These are phyloP conservation scores for Zea mays DNA, from an alignment of 176 grass and related monocot genomes.

Conservation along the genomic window Zm-B73-REFERENCE-NAM-5.0 NC_050099.1:248173001-248173500, in stretches of 20 bases:
- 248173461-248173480: conserved; percentile 89
- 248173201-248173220: conserved; percentile 74
- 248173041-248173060: not conserved
- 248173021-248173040: not conserved
- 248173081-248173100: conserved; percentile 22
- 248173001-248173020: not conserved
- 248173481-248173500: conserved; percentile 81
- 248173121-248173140: not conserved
- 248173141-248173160: not conserved
- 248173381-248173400: conserved; percentile 70
- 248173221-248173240: conserved; percentile 68
- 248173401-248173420: conserved; percentile 66
- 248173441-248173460: conserved; percentile 96
- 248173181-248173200: conserved; percentile 75
- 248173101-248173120: not conserved
- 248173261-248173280: conserved; percentile 2
- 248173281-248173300: too few species aligned
- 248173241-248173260: conserved; percentile 61
- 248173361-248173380: not conserved
- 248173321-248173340: too few species aligned
- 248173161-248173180: conserved; percentile 45
- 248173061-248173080: conserved; percentile 14
- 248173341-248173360: conserved; percentile 42
- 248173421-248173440: conserved; percentile 84
- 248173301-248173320: too few species aligned